phyloP scores from a whole-genome alignment of 2,329 filamentous ascomycete species.

The Cytospora schulzeri region DNA sequence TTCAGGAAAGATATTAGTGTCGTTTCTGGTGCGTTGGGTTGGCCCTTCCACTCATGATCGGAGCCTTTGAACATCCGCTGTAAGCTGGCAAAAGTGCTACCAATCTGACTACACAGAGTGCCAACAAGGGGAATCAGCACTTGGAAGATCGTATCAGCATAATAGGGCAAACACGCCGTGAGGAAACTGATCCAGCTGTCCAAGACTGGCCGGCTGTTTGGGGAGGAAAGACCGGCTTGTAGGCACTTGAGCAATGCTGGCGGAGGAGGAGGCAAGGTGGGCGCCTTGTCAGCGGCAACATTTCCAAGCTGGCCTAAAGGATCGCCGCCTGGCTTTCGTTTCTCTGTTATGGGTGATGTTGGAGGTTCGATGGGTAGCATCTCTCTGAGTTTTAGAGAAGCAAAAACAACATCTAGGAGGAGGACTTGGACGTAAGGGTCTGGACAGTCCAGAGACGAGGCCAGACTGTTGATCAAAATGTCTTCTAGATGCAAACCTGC shows the following conservation, averaged over 20 bases:
- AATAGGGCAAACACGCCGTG: slow-evolving; percentile 79
- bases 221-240: slow-evolving; percentile 75
- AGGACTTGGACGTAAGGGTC: slow-evolving; percentile 76
- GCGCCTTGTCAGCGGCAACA: slow-evolving; percentile 37
- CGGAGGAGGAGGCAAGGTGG: slow-evolving; percentile 56
- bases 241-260: slow-evolving; percentile 80
- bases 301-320: slow-evolving; percentile 44
- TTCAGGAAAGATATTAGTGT: slow-evolving; percentile 86
- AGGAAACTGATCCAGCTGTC: slow-evolving; percentile 93
- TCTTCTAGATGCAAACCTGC: slow-evolving; percentile 69
- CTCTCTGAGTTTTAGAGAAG: slow-evolving; percentile 68
- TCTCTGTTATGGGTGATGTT: slow-evolving; percentile 50
- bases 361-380: slow-evolving; percentile 43
- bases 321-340: slow-evolving; percentile 46
- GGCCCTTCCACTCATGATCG: slow-evolving; percentile 24
- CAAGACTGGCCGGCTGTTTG: slow-evolving; percentile 72
- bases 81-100: slow-evolving; percentile 70
- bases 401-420: slow-evolving; percentile 76
- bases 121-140: slow-evolving; percentile 89
- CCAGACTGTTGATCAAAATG: slow-evolving; percentile 68
- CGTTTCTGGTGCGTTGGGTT: slow-evolving; percentile 59
- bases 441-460: slow-evolving; percentile 58
- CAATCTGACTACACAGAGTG: slow-evolving; percentile 81
- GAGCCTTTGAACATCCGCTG: slow-evolving; percentile 59
- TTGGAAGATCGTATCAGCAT: slow-evolving; percentile 83